Base-by-base conservation (phyloP, 345 rosid genomes). In the Hirschfeldia incana region DNA sequence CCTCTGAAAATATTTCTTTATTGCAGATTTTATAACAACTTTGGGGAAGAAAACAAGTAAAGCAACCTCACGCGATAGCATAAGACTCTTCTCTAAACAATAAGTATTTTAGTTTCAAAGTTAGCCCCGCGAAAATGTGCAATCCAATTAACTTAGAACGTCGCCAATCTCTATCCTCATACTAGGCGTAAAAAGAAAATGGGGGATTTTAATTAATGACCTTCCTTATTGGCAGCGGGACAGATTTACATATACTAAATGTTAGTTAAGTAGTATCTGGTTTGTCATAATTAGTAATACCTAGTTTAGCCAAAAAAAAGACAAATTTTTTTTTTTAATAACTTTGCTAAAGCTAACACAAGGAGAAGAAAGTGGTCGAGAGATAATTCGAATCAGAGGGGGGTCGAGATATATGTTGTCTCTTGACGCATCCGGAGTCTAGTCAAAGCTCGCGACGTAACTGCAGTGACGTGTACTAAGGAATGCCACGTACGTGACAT, bases 401-500 rank as follows among this genome's bases (percentile, higher is more conserved):
- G 72, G 80, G 79, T 71, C 70, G 67, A 15, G 73, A 79, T 80
- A 64, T 33, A 36, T 51, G 75, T 73, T 77, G 86, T 87, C 89
- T 91, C 93, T 87, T 91, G 82, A 89, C 87, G 94, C 84, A 80
- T 82, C 85, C 70, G 91, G 77, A 80, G 78, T 78, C 63, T 57
- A 77, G 65, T 51, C 71, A 70, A 80, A 77, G 65, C 62, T 60
- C 67, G 77, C 82, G 77, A 72, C 82, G 73, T 72, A 78, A 72
- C 73, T 72, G 77, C 68, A 66, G 68, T 72, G 81, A 78, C 77
- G 81, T 78, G 73, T 72, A 58, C 68, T 57, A 42, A 39, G 73
- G 67, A 30, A 5, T 78, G 77, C 76, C 59, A 42, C 62, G 61
- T 73, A 72, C 81, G 81, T 78, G 81, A 72, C 77, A 30, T 46